Evolutionary conservation across 2,329 filamentous ascomycete species (phyloP).

Genomic region (Rhynchosporium agropyri): DNA sequence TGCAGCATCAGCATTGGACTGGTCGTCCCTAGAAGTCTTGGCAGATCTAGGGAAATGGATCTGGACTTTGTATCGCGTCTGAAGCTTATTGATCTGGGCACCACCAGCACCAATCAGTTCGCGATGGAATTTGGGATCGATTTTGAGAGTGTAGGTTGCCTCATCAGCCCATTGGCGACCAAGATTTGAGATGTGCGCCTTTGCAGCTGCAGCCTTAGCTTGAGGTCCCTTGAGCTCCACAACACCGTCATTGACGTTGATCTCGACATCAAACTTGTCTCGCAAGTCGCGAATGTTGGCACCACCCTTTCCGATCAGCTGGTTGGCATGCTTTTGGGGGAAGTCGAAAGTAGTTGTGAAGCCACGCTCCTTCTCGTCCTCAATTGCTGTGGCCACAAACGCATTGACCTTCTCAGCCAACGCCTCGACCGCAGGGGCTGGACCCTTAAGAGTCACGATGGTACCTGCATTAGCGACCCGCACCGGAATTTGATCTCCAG

Average conservation of each 20-base stretch:
- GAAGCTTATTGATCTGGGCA: conserved; percentile 85
- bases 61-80: conserved; percentile 89
- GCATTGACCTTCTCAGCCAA: conserved; percentile 72
- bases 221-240: conserved; percentile 95
- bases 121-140: conserved; percentile 90
- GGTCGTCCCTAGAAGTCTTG: conserved; percentile 70
- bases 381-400: conserved; percentile 85
- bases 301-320: conserved; percentile 71
- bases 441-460: conserved; percentile 75
- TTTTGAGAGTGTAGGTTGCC: conserved; percentile 81
- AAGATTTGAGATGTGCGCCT: conserved; percentile 76
- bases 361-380: conserved; percentile 91
- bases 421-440: conserved; percentile 69
- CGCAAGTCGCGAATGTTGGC: conserved; percentile 67
- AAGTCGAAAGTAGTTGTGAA: conserved; percentile 88
- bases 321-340: conserved; percentile 91
- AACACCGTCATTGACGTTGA: conserved; percentile 91
- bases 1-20: conserved; percentile 67
- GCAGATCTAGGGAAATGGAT: conserved; percentile 84
- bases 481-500: conserved; percentile 61
- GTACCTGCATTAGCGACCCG: conserved; percentile 61
- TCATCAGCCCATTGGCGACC: conserved; percentile 89
- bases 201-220: conserved; percentile 88
- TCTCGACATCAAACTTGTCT: conserved; percentile 69
- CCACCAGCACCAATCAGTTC: conserved; percentile 91